A percentile compares a stretch with the other conserved stretches of the same genome.
phyloP scores from a whole-genome alignment of 352 stramenopile species.

The Pythium aristosporum region DNA sequence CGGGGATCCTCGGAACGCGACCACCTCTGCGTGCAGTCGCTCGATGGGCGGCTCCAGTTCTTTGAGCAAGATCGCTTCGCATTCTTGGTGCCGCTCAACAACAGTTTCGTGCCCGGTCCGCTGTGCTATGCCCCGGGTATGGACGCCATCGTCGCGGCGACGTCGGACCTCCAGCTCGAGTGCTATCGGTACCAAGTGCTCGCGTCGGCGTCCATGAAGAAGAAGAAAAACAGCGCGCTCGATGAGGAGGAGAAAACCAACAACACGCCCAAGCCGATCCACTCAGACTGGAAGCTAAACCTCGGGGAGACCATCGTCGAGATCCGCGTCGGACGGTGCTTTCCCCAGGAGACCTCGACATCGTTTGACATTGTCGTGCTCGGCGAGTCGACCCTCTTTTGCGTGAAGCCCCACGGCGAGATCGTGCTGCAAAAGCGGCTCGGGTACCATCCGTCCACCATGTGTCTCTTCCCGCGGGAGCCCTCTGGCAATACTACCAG shows the following conservation, averaged over 20 bases:
- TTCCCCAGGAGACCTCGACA: constrained; percentile 43
- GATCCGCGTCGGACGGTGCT: constrained; percentile 52
- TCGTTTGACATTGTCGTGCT: constrained; percentile 84
- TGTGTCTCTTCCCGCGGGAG: constrained; percentile 52
- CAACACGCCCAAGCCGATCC: constrained; percentile 35
- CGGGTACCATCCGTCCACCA: constrained; percentile 61
- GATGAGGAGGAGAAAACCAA: constrained; percentile 42
- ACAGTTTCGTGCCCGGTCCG: constrained; percentile 76
- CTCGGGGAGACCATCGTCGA: constrained; percentile 61
- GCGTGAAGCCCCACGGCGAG: constrained; percentile 72
- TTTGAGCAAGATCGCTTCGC: constrained; percentile 90
- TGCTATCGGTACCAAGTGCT: constrained; percentile 89
- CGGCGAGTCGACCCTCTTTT: constrained; percentile 80
- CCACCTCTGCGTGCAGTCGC: constrained; percentile 88
- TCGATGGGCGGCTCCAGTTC: constrained; percentile 90
- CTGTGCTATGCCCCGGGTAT: constrained; percentile 79
- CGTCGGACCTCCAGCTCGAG: constrained; percentile 80
- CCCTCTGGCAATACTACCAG: constrained; percentile 14
- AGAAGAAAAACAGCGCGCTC: constrained; percentile 48
- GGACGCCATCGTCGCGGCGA: constrained; percentile 81
- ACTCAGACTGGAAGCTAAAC: constrained; percentile 73
- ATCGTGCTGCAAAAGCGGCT: constrained; percentile 79
- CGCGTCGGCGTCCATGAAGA: constrained; percentile 66
- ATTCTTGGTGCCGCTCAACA: constrained; percentile 83
- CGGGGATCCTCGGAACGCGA: constrained; percentile 43